phyloP scores from a whole-genome alignment of 495 filamentous ascomycete genomes.

The Cercophora samala region DNA sequence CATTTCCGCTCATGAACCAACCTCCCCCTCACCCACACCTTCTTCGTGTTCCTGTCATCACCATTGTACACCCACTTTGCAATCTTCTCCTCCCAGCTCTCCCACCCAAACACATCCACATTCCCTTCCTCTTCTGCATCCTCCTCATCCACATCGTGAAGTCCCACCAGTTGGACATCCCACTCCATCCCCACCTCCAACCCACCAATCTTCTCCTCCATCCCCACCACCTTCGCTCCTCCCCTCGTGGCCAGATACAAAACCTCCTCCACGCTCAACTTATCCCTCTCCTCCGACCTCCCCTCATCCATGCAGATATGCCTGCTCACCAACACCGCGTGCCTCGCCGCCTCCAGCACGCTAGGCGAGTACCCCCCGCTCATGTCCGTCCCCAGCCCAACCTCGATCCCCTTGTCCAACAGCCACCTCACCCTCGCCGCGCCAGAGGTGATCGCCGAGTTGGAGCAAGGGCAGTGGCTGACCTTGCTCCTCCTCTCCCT shows the following conservation, averaged over 20 bases:
- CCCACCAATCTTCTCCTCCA: slow-evolving; percentile 63
- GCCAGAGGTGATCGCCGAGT: slow-evolving; percentile 74
- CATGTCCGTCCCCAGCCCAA: slow-evolving; percentile 88
- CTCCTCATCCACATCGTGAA: slow-evolving; percentile 34
- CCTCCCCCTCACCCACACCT: slow-evolving; percentile 77
- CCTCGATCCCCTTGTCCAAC: slow-evolving; percentile 67
- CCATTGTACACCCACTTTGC: slow-evolving; percentile 90
- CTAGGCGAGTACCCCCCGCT: slow-evolving; percentile 78
- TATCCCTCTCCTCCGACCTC: slow-evolving; percentile 38
- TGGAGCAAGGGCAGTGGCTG: slow-evolving; percentile 82
- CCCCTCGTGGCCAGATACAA: slow-evolving; percentile 80
- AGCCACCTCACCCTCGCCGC: slow-evolving; percentile 66
- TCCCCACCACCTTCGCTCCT: slow-evolving; percentile 72
- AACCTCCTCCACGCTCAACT: slow-evolving; percentile 79
- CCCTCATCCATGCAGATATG: slow-evolving; percentile 54
- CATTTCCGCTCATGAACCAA: slow-evolving; percentile 62
- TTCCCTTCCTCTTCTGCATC: slow-evolving; percentile 38
- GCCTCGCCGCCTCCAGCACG: slow-evolving; percentile 73
- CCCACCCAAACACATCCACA: slow-evolving; percentile 85
- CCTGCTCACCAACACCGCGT: slow-evolving; percentile 71
- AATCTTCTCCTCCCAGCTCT: slow-evolving; percentile 69
- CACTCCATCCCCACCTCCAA: slow-evolving; percentile 87
- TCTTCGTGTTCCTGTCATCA: slow-evolving; percentile 75
- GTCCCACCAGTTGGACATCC: slow-evolving; percentile 77
- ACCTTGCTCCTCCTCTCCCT: slow-evolving; percentile 59